Percentiles rank a stretch among this genome's conserved stretches.
Conservation (phyloP, 1,284 basidiomycete species). For the Malassezia equina region DNA sequence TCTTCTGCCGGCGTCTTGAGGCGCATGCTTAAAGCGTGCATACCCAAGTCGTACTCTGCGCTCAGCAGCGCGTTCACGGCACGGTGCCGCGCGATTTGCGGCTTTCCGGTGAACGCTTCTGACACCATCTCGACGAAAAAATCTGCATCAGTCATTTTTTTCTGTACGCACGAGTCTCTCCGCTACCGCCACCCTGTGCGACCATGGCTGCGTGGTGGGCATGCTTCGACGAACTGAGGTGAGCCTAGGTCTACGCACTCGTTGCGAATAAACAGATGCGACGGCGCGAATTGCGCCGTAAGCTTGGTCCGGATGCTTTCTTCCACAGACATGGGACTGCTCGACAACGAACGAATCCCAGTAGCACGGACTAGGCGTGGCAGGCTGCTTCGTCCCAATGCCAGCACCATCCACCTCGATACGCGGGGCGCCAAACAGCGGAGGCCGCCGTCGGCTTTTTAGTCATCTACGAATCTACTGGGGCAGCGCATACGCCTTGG, state of each 20-base stretch:
- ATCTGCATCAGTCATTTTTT: slow-evolving; percentile 17
- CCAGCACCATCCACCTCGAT: neutral
- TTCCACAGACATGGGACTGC: slow-evolving; percentile 8
- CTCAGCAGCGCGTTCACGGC: slow-evolving; percentile 34
- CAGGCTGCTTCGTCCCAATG: neutral
- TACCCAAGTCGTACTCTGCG: slow-evolving; percentile 35
- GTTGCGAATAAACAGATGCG: slow-evolving; percentile 15
- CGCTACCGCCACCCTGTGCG: slow-evolving; percentile 42
- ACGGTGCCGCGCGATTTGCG: slow-evolving; percentile 40
- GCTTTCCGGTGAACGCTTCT: slow-evolving; percentile 36
- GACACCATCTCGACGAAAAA: slow-evolving; percentile 44
- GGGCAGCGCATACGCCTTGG: slow-evolving; percentile 37
- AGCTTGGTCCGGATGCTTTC: slow-evolving; percentile 12
- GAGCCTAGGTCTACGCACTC: slow-evolving; percentile 5
- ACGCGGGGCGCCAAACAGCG: neutral
- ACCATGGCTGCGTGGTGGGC: slow-evolving; percentile 48
- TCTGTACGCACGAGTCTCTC: slow-evolving; percentile 37
- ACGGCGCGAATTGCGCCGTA: slow-evolving; percentile 5
- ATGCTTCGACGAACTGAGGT: slow-evolving; percentile 26
- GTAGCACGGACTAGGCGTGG: neutral
- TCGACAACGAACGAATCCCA: neutral
- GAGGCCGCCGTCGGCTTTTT: neutral
- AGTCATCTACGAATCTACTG: slow-evolving; percentile 15
- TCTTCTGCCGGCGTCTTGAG: slow-evolving; percentile 41
- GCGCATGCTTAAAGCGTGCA: slow-evolving; percentile 40